Percentiles rank a stretch among this genome's conserved stretches.
phyloP scores from a whole-genome alignment of 2,329 filamentous ascomycete species.

The Davidsoniella australis region DNA sequence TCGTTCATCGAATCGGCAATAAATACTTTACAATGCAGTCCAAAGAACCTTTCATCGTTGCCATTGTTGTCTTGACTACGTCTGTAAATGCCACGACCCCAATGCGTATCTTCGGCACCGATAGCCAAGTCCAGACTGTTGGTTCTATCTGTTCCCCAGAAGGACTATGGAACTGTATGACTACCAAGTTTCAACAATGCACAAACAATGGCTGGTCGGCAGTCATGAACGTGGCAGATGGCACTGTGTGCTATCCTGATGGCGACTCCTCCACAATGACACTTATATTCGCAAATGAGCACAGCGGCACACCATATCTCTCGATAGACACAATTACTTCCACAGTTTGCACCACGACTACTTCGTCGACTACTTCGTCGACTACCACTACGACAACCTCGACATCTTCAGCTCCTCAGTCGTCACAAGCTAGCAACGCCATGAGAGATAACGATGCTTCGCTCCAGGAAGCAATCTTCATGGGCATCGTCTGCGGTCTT shows the following conservation, averaged over 20 bases:
- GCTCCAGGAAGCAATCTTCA: too few species aligned
- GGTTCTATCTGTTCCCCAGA: constrained; percentile 28
- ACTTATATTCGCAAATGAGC: constrained; percentile 19
- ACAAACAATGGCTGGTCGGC: constrained; percentile 29
- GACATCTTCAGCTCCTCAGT: not conserved
- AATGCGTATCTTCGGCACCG: not conserved
- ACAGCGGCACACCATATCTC: too few species aligned
- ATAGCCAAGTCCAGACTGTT: constrained; percentile 17
- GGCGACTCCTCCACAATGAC: constrained; percentile 23
- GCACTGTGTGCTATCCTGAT: constrained; percentile 28
- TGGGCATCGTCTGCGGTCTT: too few species aligned
- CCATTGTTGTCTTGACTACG: too few species aligned
- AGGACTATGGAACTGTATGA: constrained; percentile 39
- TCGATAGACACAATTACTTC: not conserved
- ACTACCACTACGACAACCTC: not conserved
- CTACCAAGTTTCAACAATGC: constrained; percentile 31
- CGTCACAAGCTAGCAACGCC: not conserved
- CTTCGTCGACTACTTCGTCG: not conserved
- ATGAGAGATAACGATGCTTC: too few species aligned
- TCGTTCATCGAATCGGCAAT: too few species aligned
- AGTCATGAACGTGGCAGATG: constrained; percentile 26
- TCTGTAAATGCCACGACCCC: too few species aligned
- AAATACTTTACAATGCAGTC: too few species aligned
- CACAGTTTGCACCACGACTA: not conserved
- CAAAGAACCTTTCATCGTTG: too few species aligned